Evolutionary conservation across 345 rosid genomes (phyloP), one percentile per base, ranked within the genome.

Genomic region (Theobroma cacao): DNA sequence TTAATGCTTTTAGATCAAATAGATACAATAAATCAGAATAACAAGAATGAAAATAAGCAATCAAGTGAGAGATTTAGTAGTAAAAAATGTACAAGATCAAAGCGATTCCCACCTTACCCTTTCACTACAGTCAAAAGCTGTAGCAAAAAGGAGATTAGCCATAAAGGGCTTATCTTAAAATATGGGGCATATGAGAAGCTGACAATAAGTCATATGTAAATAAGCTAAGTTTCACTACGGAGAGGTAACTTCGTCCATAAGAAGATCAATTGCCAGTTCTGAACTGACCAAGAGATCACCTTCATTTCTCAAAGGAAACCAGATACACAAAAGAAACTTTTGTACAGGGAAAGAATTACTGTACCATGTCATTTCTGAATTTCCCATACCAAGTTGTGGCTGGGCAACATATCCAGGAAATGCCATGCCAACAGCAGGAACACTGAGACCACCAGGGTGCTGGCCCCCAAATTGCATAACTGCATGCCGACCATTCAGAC

Each of bases 351-450:
- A 77, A 53, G 28, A 80, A 58, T 38, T 18, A 75, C 33, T 4
- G 68, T 93, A 95, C 98, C 98, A 95, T 82, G 98, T 90, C 98
- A 95, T 92, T 84, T 95, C 97, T 10, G 98, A 92, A 84, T 92
- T 95, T 72, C 94, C 93, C 55, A 88, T 43, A 75, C 99, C 99
- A 86, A 78, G 96, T 81, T 95, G 97, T 18, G 92, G 93, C 68
- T 85, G 89, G 43, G 89, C 85, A 85, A 91, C 96, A 83, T 91
- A 91, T 84, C 96, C 96, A 47, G 98, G 98, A 85, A 90, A 92
- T 68, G 98, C 98, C 97, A 95, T 92, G 86, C 98, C 98, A 61
- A 92, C 91, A 31, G 98, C 85, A 12, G 98, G 97, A 77, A 95
- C 97, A 61, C 98, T 94, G 20, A 91, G 77, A 38, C 95, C 91